Evolutionary conservation across 495 filamentous ascomycete genomes (phyloP).

Genomic region (Aspergillus homomorphus): DNA sequence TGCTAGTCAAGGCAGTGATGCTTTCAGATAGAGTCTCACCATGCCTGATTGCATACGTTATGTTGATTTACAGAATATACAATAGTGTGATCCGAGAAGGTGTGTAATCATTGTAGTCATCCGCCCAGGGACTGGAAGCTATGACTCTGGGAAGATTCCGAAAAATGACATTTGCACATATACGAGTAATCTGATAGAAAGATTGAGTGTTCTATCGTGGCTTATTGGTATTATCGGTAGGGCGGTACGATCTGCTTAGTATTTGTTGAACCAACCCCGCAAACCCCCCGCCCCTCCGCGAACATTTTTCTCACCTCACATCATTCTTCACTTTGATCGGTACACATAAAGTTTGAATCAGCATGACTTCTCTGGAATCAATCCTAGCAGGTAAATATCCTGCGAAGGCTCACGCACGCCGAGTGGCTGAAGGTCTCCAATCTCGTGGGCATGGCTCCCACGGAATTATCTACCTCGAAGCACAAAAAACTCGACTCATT

Average conservation of each 20-base stretch:
- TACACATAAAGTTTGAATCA: conserved; percentile 5
- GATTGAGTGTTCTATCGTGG: no score
- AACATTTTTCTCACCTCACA: background rate
- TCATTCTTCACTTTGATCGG: background rate
- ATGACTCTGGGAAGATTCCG: no score
- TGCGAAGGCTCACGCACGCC: conserved; percentile 83
- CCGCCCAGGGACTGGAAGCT: no score
- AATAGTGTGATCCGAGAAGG: background rate
- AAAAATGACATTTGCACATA: no score
- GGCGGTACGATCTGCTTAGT: background rate
- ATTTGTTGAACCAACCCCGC: background rate
- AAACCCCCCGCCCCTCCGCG: background rate
- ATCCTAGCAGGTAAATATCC: conserved; percentile 79
- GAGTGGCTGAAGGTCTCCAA: conserved; percentile 72
- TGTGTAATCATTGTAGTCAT: background rate
- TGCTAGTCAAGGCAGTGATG: conserved; percentile 24
- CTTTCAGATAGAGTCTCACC: conserved; percentile 12
- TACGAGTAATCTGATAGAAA: no score
- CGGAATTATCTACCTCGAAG: conserved; percentile 76
- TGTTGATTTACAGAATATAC: no score
- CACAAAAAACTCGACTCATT: conserved; percentile 67
- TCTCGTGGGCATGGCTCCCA: conserved; percentile 29
- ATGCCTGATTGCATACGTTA: background rate
- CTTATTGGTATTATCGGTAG: background rate
- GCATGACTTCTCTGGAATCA: conserved; percentile 38